These are phyloP conservation scores for Pseudogymnoascus destructans DNA, from an alignment of 2,329 filamentous ascomycete species.

Conservation along the genomic window DNA sequence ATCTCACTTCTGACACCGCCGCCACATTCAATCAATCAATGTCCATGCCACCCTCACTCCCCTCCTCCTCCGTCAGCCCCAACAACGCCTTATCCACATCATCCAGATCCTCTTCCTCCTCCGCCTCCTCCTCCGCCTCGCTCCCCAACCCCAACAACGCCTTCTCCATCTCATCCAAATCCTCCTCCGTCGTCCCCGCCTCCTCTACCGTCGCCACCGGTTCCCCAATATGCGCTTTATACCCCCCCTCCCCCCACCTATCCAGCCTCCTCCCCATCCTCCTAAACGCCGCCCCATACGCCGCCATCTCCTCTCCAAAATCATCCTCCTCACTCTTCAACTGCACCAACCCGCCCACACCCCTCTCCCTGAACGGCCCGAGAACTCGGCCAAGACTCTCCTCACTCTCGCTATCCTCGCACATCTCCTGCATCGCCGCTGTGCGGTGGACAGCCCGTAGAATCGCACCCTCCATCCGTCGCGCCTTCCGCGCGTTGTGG, in stretches of 20 bases:
- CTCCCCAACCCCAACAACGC: conserved; percentile 36
- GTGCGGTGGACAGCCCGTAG: conserved; percentile 53
- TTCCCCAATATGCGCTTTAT: conserved; percentile 20
- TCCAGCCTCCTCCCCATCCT: conserved; percentile 51
- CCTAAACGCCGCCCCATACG: conserved; percentile 53
- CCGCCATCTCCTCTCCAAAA: conserved; percentile 60
- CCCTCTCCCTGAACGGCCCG: conserved; percentile 38
- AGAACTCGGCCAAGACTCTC: conserved; percentile 27
- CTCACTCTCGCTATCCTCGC: conserved; percentile 52
- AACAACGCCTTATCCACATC: conserved; percentile 32
- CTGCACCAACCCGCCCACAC: conserved; percentile 51
- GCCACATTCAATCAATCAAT: conserved; percentile 17
- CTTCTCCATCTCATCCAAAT: conserved; percentile 42
- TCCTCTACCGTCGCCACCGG: conserved; percentile 27
- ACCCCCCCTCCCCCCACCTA: conserved; percentile 43
- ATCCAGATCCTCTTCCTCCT: conserved; percentile 32
- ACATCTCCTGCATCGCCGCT: conserved; percentile 39
- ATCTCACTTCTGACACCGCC: neutral
- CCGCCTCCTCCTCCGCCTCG: conserved; percentile 31
- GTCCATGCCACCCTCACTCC: conserved; percentile 23
- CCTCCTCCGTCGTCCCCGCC: conserved; percentile 29
- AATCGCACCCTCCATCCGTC: conserved; percentile 53
- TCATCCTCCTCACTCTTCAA: conserved; percentile 53
- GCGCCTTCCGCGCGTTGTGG: conserved; percentile 45
- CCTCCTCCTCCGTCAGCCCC: conserved; percentile 24